phyloP scores from a whole-genome alignment of 1,284 basidiomycete species.

The Ganoderma resinaceum region DNA sequence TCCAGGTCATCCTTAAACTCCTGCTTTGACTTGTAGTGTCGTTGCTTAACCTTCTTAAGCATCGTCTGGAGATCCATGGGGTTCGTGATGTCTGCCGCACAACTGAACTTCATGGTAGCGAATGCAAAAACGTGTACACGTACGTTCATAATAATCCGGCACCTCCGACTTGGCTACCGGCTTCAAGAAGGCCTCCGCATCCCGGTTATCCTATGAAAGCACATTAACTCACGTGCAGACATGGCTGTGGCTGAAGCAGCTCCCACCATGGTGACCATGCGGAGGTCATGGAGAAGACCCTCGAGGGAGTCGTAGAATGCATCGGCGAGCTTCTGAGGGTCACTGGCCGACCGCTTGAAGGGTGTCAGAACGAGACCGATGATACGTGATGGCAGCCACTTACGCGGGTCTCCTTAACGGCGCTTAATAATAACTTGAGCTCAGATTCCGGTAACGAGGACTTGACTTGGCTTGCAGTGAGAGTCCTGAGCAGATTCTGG shows the following conservation, averaged over 20 bases:
- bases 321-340: conserved; percentile 78
- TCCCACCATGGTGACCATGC: conserved; percentile 74
- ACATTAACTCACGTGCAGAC: conserved; percentile 24
- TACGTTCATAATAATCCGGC: conserved; percentile 90
- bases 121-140: conserved; percentile 33
- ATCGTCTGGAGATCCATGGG: conserved; percentile 97
- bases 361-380: conserved; percentile 9
- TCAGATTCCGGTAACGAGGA: conserved; percentile 59
- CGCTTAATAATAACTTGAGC: conserved; percentile 73
- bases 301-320: conserved; percentile 93
- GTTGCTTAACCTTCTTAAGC: conserved; percentile 90
- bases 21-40: conserved; percentile 91
- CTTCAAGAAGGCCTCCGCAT: conserved; percentile 89
- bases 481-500: conserved; percentile 81
- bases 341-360: conserved; percentile 61
- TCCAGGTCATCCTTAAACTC: conserved; percentile 95
- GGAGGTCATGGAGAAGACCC: conserved; percentile 84
- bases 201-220: conserved; percentile 75
- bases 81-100: conserved; percentile 74
- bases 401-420: conserved; percentile 80
- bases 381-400: conserved; percentile 42
- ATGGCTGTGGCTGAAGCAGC: conserved; percentile 21
- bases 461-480: conserved; percentile 72
- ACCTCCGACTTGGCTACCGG: conserved; percentile 88
- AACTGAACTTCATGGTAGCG: conserved; percentile 13